Percentiles rank a stretch among this genome's conserved stretches.
These are phyloP conservation scores for Aspergillus carbonarius DNA, from an alignment of 2,329 filamentous ascomycete species.

Conservation along the genomic window DNA sequence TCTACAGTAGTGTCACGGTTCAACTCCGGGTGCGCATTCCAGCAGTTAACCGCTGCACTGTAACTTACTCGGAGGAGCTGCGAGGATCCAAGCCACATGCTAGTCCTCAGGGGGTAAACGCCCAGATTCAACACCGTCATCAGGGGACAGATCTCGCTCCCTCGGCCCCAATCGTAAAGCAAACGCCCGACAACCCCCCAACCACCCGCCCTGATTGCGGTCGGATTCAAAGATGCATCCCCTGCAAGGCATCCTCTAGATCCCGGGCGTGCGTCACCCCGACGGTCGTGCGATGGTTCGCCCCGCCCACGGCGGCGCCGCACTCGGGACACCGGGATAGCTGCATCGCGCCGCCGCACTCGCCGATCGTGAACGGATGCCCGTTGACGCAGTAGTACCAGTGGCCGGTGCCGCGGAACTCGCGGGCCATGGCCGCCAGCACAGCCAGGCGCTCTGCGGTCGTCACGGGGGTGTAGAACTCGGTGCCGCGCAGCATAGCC, in stretches of 20 bases:
- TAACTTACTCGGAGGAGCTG: no score
- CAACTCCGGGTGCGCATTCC: no score
- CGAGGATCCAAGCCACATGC: no score
- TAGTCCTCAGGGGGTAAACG: no score
- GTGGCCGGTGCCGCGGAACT: conserved; percentile 54
- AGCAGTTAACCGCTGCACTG: no score
- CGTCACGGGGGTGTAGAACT: conserved; percentile 52
- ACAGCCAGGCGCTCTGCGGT: conserved; percentile 54
- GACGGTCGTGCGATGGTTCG: conserved; percentile 47
- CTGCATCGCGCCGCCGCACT: conserved; percentile 68
- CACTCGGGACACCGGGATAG: conserved; percentile 63
- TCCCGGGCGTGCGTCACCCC: conserved; percentile 62
- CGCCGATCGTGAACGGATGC: conserved; percentile 60
- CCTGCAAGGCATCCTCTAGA: conserved; percentile 37
- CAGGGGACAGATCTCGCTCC: no score
- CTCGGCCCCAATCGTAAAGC: no score
- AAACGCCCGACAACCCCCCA: no score
- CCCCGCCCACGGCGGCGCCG: conserved; percentile 56
- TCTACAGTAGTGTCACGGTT: no score
- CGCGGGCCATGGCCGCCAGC: conserved; percentile 52
- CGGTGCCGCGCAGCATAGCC: conserved; percentile 47
- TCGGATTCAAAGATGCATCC: no score
- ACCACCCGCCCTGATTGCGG: no score
- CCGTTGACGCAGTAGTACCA: conserved; percentile 45
- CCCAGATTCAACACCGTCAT: no score